phyloP scores from a whole-genome alignment of 164 flowering plant genomes.

The Akebia trifoliata region DNA sequence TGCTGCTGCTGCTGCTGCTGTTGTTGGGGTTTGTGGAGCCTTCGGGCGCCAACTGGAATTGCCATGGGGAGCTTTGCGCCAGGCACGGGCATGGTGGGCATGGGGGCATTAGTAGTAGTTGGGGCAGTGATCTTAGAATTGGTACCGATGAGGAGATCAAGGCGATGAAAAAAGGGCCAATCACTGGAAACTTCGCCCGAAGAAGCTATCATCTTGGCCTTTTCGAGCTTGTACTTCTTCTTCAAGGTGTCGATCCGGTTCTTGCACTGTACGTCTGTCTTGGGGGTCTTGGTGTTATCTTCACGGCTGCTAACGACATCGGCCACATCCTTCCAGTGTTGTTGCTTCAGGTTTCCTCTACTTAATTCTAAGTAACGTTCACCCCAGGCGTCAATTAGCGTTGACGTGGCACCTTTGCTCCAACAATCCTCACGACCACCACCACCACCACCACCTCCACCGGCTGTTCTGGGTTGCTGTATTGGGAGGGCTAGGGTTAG shows the following conservation, averaged over 20 bases:
- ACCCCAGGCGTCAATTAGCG: slow-evolving; percentile 88
- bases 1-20: slow-evolving; percentile 10
- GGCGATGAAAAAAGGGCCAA: slow-evolving; percentile 55
- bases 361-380: slow-evolving; percentile 73
- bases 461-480: slow-evolving; percentile 22
- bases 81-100: background rate
- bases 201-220: slow-evolving; percentile 51
- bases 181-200: slow-evolving; percentile 40
- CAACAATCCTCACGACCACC: slow-evolving; percentile 85
- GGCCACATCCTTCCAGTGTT: slow-evolving; percentile 88
- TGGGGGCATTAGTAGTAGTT: background rate
- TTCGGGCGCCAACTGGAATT: slow-evolving; percentile 39
- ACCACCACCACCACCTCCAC: slow-evolving; percentile 22
- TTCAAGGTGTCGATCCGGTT: slow-evolving; percentile 83
- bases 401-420: slow-evolving; percentile 80
- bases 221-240: slow-evolving; percentile 82
- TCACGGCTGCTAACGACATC: slow-evolving; percentile 68
- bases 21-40: slow-evolving; percentile 13
- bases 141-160: slow-evolving; percentile 62
- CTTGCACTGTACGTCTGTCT: slow-evolving; percentile 85
- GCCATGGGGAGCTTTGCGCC: slow-evolving; percentile 33
- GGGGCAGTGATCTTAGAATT: slow-evolving; percentile 18
- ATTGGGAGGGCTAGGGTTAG: slow-evolving; percentile 53
- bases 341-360: slow-evolving; percentile 77
- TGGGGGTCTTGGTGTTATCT: slow-evolving; percentile 44